Evolutionary conservation across 2,329 filamentous ascomycete genomes (phyloP).

Genomic region (Penicillium sp.): DNA sequence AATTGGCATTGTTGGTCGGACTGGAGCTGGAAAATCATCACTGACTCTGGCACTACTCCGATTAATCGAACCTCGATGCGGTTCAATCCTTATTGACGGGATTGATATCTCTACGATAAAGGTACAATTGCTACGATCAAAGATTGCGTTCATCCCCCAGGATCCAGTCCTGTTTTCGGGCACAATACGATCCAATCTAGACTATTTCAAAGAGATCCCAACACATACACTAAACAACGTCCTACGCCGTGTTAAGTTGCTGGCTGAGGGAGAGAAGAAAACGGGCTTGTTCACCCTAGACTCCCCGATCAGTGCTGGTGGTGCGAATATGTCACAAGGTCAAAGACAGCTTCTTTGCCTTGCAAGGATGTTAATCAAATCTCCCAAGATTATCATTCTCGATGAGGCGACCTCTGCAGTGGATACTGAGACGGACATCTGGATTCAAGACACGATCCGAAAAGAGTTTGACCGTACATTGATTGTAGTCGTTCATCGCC

Average conservation of each 20-base stretch:
- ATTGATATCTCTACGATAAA: constrained; percentile 47
- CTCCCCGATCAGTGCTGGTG: background rate
- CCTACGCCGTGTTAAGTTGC: background rate
- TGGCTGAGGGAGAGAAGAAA: background rate
- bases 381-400: background rate
- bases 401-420: background rate
- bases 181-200: constrained; percentile 73
- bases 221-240: background rate
- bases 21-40: background rate
- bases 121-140: constrained; percentile 58
- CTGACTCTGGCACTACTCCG: constrained; percentile 26
- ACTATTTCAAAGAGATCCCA: constrained; percentile 59
- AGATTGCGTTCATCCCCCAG: constrained; percentile 74
- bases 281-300: background rate
- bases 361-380: background rate
- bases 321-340: background rate
- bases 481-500: background rate
- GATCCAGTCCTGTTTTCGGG: constrained; percentile 74
- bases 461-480: background rate
- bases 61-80: constrained; percentile 17
- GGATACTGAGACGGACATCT: background rate
- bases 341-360: background rate
- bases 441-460: background rate
- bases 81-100: constrained; percentile 25
- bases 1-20: too few species aligned